These are phyloP conservation scores for Tetragonia tetragonoides DNA, from an alignment of 148 eudicot genomes.

Conservation along the genomic window DNA sequence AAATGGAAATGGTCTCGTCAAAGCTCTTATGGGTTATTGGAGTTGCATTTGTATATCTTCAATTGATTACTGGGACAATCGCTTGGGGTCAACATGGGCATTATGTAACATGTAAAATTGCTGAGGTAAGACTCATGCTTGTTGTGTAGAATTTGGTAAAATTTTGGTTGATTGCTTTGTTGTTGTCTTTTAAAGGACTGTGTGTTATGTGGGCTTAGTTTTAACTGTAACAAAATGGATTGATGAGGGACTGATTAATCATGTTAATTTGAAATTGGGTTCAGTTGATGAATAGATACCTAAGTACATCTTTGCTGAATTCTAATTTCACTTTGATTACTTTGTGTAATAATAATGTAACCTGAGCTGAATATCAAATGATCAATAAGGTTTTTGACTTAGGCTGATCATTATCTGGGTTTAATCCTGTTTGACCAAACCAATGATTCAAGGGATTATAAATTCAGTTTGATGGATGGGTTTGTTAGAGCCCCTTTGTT, in stretches of 20 bases:
- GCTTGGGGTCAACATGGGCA: constrained; percentile 83
- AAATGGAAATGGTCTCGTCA: background rate
- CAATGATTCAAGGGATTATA: background rate
- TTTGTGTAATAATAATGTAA: background rate
- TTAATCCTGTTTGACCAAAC: too few relatives aligned
- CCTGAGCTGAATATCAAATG: background rate
- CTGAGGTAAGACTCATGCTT: constrained; percentile 40
- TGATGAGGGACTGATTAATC: background rate
- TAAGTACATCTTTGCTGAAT: background rate
- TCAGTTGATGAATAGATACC: background rate
- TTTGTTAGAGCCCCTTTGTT: background rate
- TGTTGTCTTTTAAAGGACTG: background rate
- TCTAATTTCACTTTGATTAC: background rate
- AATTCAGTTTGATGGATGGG: background rate
- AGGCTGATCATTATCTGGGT: too few relatives aligned
- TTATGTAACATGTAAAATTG: constrained; percentile 54
- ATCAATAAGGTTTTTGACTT: too few relatives aligned
- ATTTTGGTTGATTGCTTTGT: background rate
- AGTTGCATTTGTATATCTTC: constrained; percentile 28
- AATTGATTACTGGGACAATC: constrained; percentile 39
- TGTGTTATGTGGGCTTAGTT: background rate
- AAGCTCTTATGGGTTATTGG: constrained; percentile 2
- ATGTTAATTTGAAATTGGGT: background rate
- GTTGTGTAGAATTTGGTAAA: background rate
- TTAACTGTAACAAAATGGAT: background rate